Percentiles rank a stretch among this genome's conserved stretches.
Conservation (phyloP, 495 filamentous ascomycete genomes). For the Staphylotrichum longicolle region DNA sequence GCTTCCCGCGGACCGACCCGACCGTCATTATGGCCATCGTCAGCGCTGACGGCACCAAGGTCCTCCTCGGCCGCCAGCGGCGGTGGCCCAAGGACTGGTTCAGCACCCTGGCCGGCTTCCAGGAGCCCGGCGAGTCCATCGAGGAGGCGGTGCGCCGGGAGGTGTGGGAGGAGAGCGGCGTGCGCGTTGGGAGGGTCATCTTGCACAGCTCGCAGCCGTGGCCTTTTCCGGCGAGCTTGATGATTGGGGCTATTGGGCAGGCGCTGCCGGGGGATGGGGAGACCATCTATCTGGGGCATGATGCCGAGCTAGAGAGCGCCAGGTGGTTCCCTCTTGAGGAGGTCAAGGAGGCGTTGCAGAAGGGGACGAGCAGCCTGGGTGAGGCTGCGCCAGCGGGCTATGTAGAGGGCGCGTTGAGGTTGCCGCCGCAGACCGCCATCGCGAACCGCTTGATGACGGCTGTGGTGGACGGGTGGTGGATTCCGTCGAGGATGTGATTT, state of each 20-base stretch:
- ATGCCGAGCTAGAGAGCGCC: constrained; percentile 87
- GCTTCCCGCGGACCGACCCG: constrained; percentile 92
- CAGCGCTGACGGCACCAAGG: constrained; percentile 64
- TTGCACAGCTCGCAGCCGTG: constrained; percentile 88
- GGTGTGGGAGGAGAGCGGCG: constrained; percentile 93
- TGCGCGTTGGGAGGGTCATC: constrained; percentile 78
- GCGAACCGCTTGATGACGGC: constrained; percentile 66
- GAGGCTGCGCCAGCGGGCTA: constrained; percentile 61
- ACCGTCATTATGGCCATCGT: constrained; percentile 94
- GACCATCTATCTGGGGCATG: constrained; percentile 76
- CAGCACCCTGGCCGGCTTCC: constrained; percentile 87
- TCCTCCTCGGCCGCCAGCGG: constrained; percentile 83
- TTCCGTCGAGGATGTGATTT: constrained; percentile 40
- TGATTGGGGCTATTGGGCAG: constrained; percentile 93
- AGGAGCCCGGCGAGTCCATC: constrained; percentile 90
- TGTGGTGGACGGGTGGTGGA: constrained; percentile 44
- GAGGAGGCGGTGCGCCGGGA: constrained; percentile 94
- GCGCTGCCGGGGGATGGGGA: constrained; percentile 74
- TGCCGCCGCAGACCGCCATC: constrained; percentile 76
- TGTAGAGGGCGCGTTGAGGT: constrained; percentile 65
- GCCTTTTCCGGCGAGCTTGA: constrained; percentile 69
- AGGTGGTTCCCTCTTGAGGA: constrained; percentile 78
- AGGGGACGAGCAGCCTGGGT: constrained; percentile 64
- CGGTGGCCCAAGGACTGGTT: constrained; percentile 85
- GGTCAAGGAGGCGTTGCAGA: constrained; percentile 59